These are phyloP conservation scores for Hypomyces rosellus DNA, from an alignment of 2,329 filamentous ascomycete species.

Conservation along the genomic window DNA sequence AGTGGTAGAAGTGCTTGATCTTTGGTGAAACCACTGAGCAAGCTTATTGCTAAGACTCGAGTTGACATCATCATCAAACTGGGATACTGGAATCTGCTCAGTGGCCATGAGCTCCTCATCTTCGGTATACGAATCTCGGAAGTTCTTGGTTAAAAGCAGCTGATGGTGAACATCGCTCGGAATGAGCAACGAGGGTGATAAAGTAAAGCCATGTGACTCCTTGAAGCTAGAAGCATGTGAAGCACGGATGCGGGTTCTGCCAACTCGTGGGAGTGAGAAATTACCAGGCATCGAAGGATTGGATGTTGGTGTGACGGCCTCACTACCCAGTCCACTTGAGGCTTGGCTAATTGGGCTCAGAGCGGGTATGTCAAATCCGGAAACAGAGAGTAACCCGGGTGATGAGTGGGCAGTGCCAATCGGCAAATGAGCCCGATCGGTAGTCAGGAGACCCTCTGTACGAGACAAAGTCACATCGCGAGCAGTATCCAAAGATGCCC, in stretches of 20 bases:
- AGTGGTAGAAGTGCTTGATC: slow-evolving; percentile 51
- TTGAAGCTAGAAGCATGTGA: slow-evolving; percentile 50
- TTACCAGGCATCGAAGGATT: slow-evolving; percentile 37
- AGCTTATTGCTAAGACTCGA: slow-evolving; percentile 11
- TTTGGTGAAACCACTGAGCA: slow-evolving; percentile 30
- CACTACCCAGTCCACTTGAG: slow-evolving; percentile 34
- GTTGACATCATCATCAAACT: slow-evolving; percentile 15
- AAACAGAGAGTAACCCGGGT: slow-evolving; percentile 23
- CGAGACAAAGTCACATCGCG: slow-evolving; percentile 18
- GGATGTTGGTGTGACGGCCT: slow-evolving; percentile 37
- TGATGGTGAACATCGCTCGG: slow-evolving; percentile 53
- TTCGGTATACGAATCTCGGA: slow-evolving; percentile 24
- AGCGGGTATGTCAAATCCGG: slow-evolving; percentile 37
- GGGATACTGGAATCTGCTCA: slow-evolving; percentile 12
- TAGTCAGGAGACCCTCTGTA: slow-evolving; percentile 18
- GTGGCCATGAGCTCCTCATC: slow-evolving; percentile 24
- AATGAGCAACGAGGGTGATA: slow-evolving; percentile 58
- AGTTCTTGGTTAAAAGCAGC: slow-evolving; percentile 34
- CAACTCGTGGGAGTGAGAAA: slow-evolving; percentile 44
- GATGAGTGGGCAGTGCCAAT: slow-evolving; percentile 16
- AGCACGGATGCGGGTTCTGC: slow-evolving; percentile 28
- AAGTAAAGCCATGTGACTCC: slow-evolving; percentile 52
- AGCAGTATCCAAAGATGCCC: slow-evolving; percentile 43
- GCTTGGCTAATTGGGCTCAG: slow-evolving; percentile 45
- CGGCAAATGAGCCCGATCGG: slow-evolving; percentile 12